Conservation (phyloP, 2,329 filamentous ascomycete species). For the Kalaharituber pfeilii region DNA sequence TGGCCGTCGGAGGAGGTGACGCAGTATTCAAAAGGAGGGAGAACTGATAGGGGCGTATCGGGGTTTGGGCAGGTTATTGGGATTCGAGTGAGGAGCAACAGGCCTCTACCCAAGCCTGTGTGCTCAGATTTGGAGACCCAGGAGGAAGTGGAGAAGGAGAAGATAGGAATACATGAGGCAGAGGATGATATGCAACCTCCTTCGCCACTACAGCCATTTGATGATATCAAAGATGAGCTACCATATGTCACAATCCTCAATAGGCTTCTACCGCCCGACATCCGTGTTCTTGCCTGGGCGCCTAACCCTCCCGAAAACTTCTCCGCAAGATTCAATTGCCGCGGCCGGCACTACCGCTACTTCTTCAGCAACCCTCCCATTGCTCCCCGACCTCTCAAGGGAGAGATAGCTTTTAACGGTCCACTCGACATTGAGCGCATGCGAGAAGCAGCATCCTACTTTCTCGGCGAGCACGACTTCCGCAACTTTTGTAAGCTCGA, state of each 20-base stretch:
- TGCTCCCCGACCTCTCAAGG: slow-evolving; percentile 28
- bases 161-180: no score
- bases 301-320: slow-evolving; percentile 63
- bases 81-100: slow-evolving; percentile 62
- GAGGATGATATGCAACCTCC: slow-evolving; percentile 22
- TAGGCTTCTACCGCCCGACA: slow-evolving; percentile 71
- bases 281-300: slow-evolving; percentile 85
- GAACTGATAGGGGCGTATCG: slow-evolving; percentile 84
- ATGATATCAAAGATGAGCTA: slow-evolving; percentile 63
- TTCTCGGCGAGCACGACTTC: slow-evolving; percentile 79
- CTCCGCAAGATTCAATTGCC: slow-evolving; percentile 81
- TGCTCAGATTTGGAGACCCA: no score
- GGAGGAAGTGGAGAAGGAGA: neutral
- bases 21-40: slow-evolving; percentile 82
- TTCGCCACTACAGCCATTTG: slow-evolving; percentile 35
- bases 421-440: slow-evolving; percentile 81
- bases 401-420: slow-evolving; percentile 40
- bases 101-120: slow-evolving; percentile 44
- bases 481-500: slow-evolving; percentile 95
- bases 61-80: slow-evolving; percentile 93
- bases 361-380: slow-evolving; percentile 95
- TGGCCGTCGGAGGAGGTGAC: slow-evolving; percentile 30
- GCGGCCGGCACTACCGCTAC: slow-evolving; percentile 81
- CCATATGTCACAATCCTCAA: slow-evolving; percentile 73
- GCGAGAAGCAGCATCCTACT: slow-evolving; percentile 60